Conservation (phyloP, 208 protist genomes). For the Acanthamoeba lenticulata region DNA sequence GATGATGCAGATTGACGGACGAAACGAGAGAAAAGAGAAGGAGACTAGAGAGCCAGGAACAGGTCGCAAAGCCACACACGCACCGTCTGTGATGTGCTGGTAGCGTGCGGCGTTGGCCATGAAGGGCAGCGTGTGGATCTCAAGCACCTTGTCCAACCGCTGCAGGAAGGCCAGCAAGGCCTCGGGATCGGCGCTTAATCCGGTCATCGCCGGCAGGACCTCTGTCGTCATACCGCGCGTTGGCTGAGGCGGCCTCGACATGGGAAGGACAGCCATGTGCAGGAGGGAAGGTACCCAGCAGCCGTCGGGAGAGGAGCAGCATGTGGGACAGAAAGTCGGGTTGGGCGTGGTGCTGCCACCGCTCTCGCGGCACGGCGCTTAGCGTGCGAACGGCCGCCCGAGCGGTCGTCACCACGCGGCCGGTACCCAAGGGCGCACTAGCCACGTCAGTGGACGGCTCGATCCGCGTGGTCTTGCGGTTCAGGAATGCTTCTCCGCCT, state of each 20-base stretch:
- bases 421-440: no score
- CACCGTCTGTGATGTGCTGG: background rate
- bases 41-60: no score
- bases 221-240: background rate
- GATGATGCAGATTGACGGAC: background rate
- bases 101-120: background rate
- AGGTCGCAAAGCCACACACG: background rate
- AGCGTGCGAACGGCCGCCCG: no score
- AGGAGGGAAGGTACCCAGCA: background rate
- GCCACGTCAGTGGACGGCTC: no score
- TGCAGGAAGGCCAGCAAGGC: background rate
- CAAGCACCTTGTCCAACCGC: background rate
- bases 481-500: no score
- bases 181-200: background rate
- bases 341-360: background rate
- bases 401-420: no score
- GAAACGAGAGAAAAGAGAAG: no score
- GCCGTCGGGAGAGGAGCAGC: background rate
- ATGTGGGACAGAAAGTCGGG: background rate
- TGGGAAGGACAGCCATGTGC: no score
- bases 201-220: background rate
- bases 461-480: background rate
- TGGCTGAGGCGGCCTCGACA: background rate
- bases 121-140: background rate
- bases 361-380: background rate